Evolutionary conservation across 495 filamentous ascomycete genomes (phyloP), one percentile per base, ranked within the genome.

Genomic region (Bryoglossum gracile): DNA sequence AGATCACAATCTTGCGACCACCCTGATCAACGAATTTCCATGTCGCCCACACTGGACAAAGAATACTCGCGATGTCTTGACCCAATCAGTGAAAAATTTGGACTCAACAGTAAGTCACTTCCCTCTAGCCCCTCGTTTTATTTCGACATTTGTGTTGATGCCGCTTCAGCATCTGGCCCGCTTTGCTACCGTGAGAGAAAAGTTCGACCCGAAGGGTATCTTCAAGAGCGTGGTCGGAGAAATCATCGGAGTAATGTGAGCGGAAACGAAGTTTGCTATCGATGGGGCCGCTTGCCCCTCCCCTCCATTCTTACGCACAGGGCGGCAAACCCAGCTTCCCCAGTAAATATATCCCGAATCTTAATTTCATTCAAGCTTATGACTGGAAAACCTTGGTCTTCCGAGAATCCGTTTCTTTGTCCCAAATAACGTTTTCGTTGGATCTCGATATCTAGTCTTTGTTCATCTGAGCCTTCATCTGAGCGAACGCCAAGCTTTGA

Each of bases 1-100:
- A 30, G 68, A 72, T 47, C 65, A 61, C 22, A 66, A 58, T 8
- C 53, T 75, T 6, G 68, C 70, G 25, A 68, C 66, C 45, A 67
- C 68, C 1, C 64, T 75, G 22, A 64, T 75, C 50, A 60, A 69
- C 42, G 70, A 72, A 49, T 73, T 75, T 43, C 69, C 71, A 0
- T 66, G 63, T 30, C 59, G 71, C 0, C 71, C 71, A 16, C 71
- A 75, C 51, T 75, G 71, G 71, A 75, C 71, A 3, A 75, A 75
- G 62, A 75, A 75, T 48, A 68, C 65, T 24, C 60, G 71, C 8
- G 69, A 70, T 17, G 69, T 73, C 3, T 65, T 75, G 25, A 48
- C 54, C 32, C 60, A 65, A 28, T 58, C 68, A 3, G 66, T 61
- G 24, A 68, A 72, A 60, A 70, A 75, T 44, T 38, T 75, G 14